Base-by-base conservation (phyloP, 352 stramenopile species). In the Globisporangium megalacanthum region DNA sequence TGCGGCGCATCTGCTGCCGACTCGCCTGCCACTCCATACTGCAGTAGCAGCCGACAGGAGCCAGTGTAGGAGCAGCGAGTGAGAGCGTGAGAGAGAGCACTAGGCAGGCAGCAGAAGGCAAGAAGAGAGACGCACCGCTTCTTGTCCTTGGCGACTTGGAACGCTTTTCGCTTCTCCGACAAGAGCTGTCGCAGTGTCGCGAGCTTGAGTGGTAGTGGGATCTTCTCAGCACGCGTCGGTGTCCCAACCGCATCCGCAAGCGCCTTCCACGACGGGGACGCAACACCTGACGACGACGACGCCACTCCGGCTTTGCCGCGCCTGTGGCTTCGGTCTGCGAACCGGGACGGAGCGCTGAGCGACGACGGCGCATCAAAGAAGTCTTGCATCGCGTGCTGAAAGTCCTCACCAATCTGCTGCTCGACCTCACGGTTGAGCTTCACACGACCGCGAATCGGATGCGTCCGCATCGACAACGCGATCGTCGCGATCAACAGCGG, bases 341-440 rank as follows among this genome's bases (percentile, higher is more conserved):
- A 7, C 14, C 51, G 51, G 9, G 45, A 22, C 1, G 51, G 41
- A 5, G 44, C 39, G 19, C n/a, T 50, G 51, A 5, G 49, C 2
- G 13, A 52, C 14, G 19, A 4, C 42, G 52, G 25, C 1, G 70
- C 67, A 0, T 65, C 64, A 65, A 80, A 85, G 61, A 83, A 78
- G 44, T 89, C 79, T 44, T 71, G 68, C 73, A 87, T 87, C 47
- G 77, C 73, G 29, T 70, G 60, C 33, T 86, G 70, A 41, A 87
- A 70, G 37, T 87, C 75, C 25, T 84, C 72, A 17, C 69, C 64
- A 51, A 84, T 82, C 49, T 75, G 65, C 14, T 70, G 58, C 11
- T 60, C 58, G 10, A 86, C 60, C 33, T 78, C 57, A 4, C 79
- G 59, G 58, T 76, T 56, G 17, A 64, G 56, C n/a, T 61, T 57